Percentiles rank a stretch among this genome's conserved stretches.
phyloP scores from a whole-genome alignment of 176 grass and related monocot species.

The Bromus sterilis region DNA sequence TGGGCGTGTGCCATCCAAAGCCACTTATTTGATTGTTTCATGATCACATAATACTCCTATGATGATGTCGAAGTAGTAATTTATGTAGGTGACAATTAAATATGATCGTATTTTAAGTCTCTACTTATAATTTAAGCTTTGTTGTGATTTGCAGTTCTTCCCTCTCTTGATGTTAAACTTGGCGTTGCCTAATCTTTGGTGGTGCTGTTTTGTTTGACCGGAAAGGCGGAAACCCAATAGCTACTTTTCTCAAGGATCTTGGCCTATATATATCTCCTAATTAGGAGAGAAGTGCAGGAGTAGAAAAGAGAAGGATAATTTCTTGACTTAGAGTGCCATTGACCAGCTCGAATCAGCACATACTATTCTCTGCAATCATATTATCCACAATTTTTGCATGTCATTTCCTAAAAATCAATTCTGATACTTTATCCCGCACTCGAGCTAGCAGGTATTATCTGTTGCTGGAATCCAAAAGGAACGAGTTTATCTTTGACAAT shows the following conservation, averaged over 20 bases:
- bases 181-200: neutral
- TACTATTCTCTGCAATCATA: neutral
- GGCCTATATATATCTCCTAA: neutral
- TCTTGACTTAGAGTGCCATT: neutral
- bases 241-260: neutral
- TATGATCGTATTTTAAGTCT: neutral
- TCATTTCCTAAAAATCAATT: neutral
- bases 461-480: slow-evolving; percentile 1
- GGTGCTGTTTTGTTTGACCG: neutral
- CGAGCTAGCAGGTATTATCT: slow-evolving; percentile 12
- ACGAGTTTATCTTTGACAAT: neutral
- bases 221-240: neutral
- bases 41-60: slow-evolving; percentile 21
- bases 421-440: neutral
- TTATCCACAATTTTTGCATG: neutral
- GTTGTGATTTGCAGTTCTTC: neutral
- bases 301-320: slow-evolving; percentile 3
- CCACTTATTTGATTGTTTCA: slow-evolving; percentile 35
- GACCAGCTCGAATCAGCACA: neutral
- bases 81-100: neutral
- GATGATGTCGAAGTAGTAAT: slow-evolving; percentile 13
- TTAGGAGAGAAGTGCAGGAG: neutral
- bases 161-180: slow-evolving; percentile 1
- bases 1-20: slow-evolving; percentile 22
- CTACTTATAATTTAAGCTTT: neutral